Evolutionary conservation across 139 green algal species (phyloP).

Genomic region (Astrephomene gubernaculifera): DNA sequence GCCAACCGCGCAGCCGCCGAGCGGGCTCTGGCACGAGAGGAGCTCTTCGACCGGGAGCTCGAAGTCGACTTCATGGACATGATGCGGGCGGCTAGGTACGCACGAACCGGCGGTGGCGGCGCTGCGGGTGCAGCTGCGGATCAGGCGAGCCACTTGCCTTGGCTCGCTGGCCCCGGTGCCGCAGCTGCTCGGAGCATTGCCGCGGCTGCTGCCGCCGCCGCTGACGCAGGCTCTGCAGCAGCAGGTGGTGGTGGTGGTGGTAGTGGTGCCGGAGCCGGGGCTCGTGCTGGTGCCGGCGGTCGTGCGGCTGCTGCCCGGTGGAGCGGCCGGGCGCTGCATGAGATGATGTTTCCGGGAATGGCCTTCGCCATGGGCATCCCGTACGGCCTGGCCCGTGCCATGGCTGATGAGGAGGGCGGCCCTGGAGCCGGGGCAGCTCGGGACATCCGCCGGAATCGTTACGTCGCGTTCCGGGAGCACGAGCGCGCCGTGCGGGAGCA

Average conservation of each 20-base stretch:
- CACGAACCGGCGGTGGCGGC: background rate
- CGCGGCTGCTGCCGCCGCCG: background rate
- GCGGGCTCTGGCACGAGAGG: too few species aligned
- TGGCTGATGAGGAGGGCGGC: background rate
- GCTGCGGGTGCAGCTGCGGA: background rate
- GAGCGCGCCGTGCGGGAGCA: constrained; percentile 8
- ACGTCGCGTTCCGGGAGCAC: background rate
- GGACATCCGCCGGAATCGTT: background rate
- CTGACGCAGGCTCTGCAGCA: background rate
- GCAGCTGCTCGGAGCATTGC: background rate
- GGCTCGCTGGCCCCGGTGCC: background rate
- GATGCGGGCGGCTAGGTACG: too few species aligned
- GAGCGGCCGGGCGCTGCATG: constrained; percentile 4
- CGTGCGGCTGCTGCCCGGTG: background rate
- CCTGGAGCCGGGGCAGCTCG: background rate
- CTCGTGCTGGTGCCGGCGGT: background rate
- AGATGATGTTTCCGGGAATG: too few species aligned
- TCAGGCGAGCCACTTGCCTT: background rate
- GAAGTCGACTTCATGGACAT: too few species aligned
- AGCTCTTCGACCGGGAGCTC: background rate
- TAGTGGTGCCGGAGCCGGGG: background rate
- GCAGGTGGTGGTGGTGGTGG: background rate
- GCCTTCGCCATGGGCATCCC: background rate
- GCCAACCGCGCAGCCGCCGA: too few species aligned
- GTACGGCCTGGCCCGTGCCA: background rate